Base-by-base conservation (phyloP, 2,329 filamentous ascomycete genomes). In the Ceratocystis harringtonii region DNA sequence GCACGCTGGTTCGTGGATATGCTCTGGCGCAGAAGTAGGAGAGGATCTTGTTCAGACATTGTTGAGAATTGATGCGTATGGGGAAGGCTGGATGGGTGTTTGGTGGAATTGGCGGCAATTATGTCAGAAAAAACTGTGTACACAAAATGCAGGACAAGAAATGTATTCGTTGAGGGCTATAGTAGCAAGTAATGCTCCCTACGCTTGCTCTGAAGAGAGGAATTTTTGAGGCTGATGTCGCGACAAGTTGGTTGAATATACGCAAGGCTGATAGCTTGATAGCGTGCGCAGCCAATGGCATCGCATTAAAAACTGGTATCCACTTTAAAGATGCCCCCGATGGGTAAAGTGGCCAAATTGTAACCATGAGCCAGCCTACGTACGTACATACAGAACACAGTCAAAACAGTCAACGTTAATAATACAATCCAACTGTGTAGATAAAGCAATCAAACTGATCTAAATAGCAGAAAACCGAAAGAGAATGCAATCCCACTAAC, bases 21-120 rank as follows among this genome's bases (percentile, higher is more conserved):
- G 69, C 89, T 86, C 73, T 88, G 85, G 72, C 92, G 89, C 70
- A 97, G 82, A 69, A 94, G 85, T 69, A 91, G 80, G 69, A 97
- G 85, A 62, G 92, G 85, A 73, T 97, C 91, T 69, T 84, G 80
- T 70, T 85, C 83, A 70, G 77, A 75, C 84, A 68, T 68, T 50
- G 30, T 17, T 41, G 64, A 48, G 36, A 55, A 22, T 43, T 19
- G 32, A 6, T 41, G 25, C 17, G 36, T 15, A 15, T 41, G 10
- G 30, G 41, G 4, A 55, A 30, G 32, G 28, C 30, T 10, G n/a
- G 25, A n/a, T 6, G 8, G 19, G 28, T 25, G 36, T 30, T 60
- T 17, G 52, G 15, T 19, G 12, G 41, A 28, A 22, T n/a, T 1
- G 7, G 17, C 30, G 22, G 12, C 17, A n/a, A 60, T 19, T 17